Base-by-base conservation (phyloP, 331 rosid genomes). In the Quercus phellos region DNA sequence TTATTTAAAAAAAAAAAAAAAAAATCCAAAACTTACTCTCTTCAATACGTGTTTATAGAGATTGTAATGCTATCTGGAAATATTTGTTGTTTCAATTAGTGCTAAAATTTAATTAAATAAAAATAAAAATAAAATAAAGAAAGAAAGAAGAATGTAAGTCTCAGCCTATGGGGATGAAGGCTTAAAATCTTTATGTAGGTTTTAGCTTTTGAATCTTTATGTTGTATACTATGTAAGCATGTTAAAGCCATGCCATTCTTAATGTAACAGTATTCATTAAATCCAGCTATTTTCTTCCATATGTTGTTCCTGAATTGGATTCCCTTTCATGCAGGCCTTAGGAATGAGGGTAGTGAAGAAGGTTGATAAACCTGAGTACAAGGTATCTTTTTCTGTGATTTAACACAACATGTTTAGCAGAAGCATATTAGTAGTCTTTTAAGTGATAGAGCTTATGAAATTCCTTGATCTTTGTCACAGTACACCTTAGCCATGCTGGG, bases 301-400 rank as follows among this genome's bases (percentile, higher is more conserved):
- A 11, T 42, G 10, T 27, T n/a, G 74, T 78, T 78, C 32, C 51
- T 18, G 21, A 72, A 3, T 78, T 77, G 79, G 76, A 70, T 58
- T 87, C 69, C 29, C 66, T 22, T 79, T 70, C 74, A 26, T 70
- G 61, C 79, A 95, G 99, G 96, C 98, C 53, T 76, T 93, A 82
- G 99, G 99, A 66, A 74, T 95, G 92, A 87, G 85, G 80, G 74
- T 90, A 43, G 81, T 91, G 70, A 92, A 85, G 90, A 95, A 60
- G 81, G 80, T 84, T 74, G 99, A 95, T 50, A 91, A 88, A 79
- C 97, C 98, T 18, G 88, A 95, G 75, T 76, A 92, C 82, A 93
- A 91, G 99, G 98, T 92, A 66, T 53, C 53, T 34, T 32, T 59
- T 68, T n/a, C 27, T 22, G 32, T 46, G 58, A 38, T 75, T 51